These are phyloP conservation scores for Earliella scabrosa DNA, from an alignment of 1,284 basidiomycete genomes.

Conservation along the genomic window DNA sequence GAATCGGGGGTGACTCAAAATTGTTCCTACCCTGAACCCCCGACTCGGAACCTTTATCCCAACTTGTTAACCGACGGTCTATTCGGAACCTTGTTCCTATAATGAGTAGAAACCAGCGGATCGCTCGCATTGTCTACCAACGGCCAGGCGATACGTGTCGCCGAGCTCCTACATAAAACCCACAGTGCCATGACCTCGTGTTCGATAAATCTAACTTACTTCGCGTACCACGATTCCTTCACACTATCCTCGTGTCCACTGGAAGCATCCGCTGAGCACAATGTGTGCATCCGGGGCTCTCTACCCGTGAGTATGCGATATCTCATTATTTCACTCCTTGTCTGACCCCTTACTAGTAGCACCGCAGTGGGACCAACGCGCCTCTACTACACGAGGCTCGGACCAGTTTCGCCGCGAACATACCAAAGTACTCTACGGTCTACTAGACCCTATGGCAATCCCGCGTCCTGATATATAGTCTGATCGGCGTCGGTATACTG, in stretches of 20 bases:
- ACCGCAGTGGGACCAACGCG: conserved; percentile 72
- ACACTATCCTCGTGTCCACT: conserved; percentile 55
- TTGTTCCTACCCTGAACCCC: too few relatives aligned
- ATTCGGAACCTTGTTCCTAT: too few relatives aligned
- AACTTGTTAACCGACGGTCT: too few relatives aligned
- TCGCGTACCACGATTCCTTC: conserved; percentile 53
- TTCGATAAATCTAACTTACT: not conserved
- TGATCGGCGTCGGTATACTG: conserved; percentile 80
- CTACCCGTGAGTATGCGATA: conserved; percentile 56
- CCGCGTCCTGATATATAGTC: conserved; percentile 66
- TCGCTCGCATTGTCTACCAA: too few relatives aligned
- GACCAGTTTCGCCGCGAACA: conserved; percentile 67
- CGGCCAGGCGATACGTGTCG: too few relatives aligned
- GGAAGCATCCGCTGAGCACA: conserved; percentile 51
- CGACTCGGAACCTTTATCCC: too few relatives aligned
- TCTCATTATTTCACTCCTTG: too few relatives aligned
- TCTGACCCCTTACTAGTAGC: conserved; percentile 7
- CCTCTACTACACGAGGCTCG: conserved; percentile 77
- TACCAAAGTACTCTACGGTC: conserved; percentile 67
- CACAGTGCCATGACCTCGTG: too few relatives aligned
- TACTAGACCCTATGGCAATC: conserved; percentile 86
- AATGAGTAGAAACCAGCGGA: too few relatives aligned
- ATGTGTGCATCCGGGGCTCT: conserved; percentile 64
- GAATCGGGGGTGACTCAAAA: too few relatives aligned
- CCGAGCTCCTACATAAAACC: too few relatives aligned